phyloP scores from a whole-genome alignment of 176 grass and related monocot genomes.

The Urochloa ruziziensis region DNA sequence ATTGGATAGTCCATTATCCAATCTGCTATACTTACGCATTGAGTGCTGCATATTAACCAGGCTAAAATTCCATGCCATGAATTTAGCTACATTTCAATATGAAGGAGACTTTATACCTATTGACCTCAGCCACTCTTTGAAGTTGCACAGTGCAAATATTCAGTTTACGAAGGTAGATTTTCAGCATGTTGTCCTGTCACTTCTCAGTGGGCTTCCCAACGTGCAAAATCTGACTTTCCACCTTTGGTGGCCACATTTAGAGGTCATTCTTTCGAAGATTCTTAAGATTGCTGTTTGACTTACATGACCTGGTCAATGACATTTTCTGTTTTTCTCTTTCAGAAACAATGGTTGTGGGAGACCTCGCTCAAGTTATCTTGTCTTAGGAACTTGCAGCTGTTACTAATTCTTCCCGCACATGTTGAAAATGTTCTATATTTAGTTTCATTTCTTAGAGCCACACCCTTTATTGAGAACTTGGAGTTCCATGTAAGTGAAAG shows the following conservation, averaged over 20 bases:
- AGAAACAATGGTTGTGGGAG: neutral
- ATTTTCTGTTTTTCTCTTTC: neutral
- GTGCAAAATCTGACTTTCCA: neutral
- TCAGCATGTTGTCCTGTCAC: neutral
- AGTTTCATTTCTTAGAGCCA: neutral
- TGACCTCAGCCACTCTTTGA: neutral
- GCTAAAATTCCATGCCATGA: neutral
- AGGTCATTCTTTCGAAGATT: neutral
- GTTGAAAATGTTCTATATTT: neutral
- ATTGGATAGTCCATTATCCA: neutral
- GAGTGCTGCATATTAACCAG: neutral
- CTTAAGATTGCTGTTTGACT: neutral
- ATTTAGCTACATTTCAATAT: neutral
- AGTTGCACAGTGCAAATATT: neutral
- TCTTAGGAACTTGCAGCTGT: conserved; percentile 4
- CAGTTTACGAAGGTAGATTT: neutral
- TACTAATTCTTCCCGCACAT: neutral
- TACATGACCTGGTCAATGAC: neutral
- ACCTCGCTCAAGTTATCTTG: neutral
- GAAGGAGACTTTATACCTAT: neutral
- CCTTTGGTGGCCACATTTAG: neutral
- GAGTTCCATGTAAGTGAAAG: neutral
- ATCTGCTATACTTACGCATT: neutral
- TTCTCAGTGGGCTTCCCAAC: neutral
- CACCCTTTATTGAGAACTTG: neutral